Evolutionary conservation across 176 grass and related monocot species (phyloP).

Genomic region (Lolium perenne): DNA sequence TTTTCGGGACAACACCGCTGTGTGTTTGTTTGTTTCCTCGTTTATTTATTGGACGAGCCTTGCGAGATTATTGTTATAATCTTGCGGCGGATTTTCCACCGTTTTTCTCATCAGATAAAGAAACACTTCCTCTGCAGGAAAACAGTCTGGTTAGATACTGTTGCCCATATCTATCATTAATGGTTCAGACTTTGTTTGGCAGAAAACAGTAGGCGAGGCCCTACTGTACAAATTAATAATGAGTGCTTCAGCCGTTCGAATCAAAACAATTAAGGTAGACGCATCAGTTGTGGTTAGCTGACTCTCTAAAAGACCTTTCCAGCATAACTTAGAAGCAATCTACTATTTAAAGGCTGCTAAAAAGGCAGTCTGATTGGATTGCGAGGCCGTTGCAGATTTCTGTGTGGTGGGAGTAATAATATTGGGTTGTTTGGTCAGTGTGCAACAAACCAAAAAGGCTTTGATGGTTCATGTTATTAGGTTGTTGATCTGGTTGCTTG

Average conservation of each 20-base stretch:
- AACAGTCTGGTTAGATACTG: slow-evolving; percentile 9
- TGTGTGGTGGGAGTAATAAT: slow-evolving; percentile 23
- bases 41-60: background rate
- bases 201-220: background rate
- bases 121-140: background rate
- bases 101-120: background rate
- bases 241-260: background rate
- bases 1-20: background rate
- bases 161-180: background rate
- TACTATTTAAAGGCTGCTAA: slow-evolving; percentile 14
- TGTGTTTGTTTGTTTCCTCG: background rate
- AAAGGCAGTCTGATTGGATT: slow-evolving; percentile 15
- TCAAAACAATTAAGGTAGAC: slow-evolving; percentile 9
- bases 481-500: slow-evolving; percentile 38
- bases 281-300: background rate
- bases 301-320: background rate
- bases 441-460: slow-evolving; percentile 19
- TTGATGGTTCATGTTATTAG: slow-evolving; percentile 29
- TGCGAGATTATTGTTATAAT: slow-evolving; percentile 10
- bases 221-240: background rate
- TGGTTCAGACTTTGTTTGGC: background rate
- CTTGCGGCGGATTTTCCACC: background rate
- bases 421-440: slow-evolving; percentile 23
- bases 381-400: background rate
- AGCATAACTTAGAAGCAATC: background rate